These are phyloP conservation scores for Sclerotiophoma versabilis DNA, from an alignment of 2,329 filamentous ascomycete genomes.

Conservation along the genomic window DNA sequence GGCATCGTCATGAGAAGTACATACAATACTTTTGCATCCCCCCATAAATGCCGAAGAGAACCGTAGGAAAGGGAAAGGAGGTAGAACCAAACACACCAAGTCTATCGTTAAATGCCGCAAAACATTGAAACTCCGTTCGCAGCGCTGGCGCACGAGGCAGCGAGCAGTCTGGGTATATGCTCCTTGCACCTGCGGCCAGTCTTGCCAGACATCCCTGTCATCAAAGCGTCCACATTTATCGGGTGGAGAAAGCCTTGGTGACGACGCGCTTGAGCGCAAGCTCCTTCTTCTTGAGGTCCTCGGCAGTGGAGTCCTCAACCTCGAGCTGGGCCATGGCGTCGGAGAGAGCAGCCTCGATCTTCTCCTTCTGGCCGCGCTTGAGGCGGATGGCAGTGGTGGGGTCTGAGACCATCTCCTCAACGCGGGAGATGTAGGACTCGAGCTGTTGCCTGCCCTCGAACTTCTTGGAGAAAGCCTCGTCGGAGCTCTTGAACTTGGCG, in stretches of 20 bases:
- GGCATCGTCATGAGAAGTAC: slow-evolving; percentile 40
- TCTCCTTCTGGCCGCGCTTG: slow-evolving; percentile 99
- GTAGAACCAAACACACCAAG: slow-evolving; percentile 42
- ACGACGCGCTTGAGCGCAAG: slow-evolving; percentile 95
- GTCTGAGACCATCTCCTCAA: slow-evolving; percentile 98
- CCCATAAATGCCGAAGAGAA: slow-evolving; percentile 35
- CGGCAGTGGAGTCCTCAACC: slow-evolving; percentile 87
- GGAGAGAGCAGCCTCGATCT: slow-evolving; percentile 96
- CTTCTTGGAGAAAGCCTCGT: slow-evolving; percentile 99
- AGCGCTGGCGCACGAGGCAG: slow-evolving; percentile 26
- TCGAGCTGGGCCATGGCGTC: slow-evolving; percentile 98
- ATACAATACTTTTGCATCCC: slow-evolving; percentile 36
- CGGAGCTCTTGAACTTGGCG: slow-evolving; percentile 97
- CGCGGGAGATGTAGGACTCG: slow-evolving; percentile 97
- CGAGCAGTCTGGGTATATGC: slow-evolving; percentile 37
- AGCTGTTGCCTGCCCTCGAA: slow-evolving; percentile 99
- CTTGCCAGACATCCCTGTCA: slow-evolving; percentile 25
- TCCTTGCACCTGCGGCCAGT: slow-evolving; percentile 35
- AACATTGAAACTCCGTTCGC: slow-evolving; percentile 38
- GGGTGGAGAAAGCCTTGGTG: slow-evolving; percentile 96
- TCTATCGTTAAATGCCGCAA: slow-evolving; percentile 47
- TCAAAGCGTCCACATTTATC: slow-evolving; percentile 60
- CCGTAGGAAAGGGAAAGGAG: slow-evolving; percentile 31
- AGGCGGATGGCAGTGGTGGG: slow-evolving; percentile 95
- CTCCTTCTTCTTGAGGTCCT: slow-evolving; percentile 99